phyloP scores from a whole-genome alignment of 108 stramenopile genomes.

The Aureococcus anophagefferens region DNA sequence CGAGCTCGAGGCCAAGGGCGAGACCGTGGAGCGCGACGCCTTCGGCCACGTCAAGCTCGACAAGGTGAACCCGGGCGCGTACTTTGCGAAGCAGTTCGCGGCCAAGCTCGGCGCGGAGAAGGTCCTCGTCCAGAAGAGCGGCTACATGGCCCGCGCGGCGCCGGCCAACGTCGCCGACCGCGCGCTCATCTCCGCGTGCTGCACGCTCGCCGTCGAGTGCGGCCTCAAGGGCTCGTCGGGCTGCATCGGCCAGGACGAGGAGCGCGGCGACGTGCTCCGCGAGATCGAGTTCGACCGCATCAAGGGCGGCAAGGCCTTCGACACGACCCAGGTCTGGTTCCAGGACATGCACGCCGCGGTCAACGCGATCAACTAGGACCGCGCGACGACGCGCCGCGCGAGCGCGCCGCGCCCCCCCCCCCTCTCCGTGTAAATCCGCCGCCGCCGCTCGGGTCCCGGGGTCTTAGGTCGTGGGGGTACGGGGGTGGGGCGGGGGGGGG shows the following conservation, averaged over 20 bases:
- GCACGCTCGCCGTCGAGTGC: constrained; percentile 58
- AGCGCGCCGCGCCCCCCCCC: no score
- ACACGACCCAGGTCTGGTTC: constrained; percentile 61
- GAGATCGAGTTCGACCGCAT: constrained; percentile 80
- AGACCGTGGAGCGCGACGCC: constrained; percentile 62
- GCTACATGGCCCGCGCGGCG: constrained; percentile 76
- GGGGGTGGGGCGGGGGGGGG: no score
- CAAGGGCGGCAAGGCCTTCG: constrained; percentile 76
- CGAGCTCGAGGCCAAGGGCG: constrained; percentile 59
- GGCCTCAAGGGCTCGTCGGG: constrained; percentile 67
- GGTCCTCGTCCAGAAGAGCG: constrained; percentile 76
- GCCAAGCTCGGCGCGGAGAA: constrained; percentile 68
- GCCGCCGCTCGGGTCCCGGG: no score
- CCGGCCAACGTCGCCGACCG: constrained; percentile 75
- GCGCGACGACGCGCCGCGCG: no score
- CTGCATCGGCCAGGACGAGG: constrained; percentile 83
- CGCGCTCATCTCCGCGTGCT: constrained; percentile 65
- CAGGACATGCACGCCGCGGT: constrained; percentile 50
- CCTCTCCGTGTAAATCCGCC: no score
- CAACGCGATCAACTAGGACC: background rate
- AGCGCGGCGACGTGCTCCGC: constrained; percentile 49
- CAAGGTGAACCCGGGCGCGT: constrained; percentile 74
- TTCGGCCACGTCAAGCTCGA: constrained; percentile 77
- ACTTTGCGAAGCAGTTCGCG: constrained; percentile 68
- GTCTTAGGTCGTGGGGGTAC: no score